Conservation (phyloP, 1,139 yeast genomes). For the Eremothecium coryli region DNA sequence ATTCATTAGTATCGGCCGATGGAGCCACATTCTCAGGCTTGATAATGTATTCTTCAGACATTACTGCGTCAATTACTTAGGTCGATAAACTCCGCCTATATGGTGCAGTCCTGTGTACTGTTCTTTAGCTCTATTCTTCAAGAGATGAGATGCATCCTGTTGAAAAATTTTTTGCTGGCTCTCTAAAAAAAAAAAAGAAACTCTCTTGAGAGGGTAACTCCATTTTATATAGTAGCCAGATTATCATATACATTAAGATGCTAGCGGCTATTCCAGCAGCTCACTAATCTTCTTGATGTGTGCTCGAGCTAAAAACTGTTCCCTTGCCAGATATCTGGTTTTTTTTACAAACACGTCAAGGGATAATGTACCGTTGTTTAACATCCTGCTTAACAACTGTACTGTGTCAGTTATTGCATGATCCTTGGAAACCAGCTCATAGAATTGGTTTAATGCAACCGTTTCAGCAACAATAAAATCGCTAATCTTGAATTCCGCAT, state of each 20-base stretch:
- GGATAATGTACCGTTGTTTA: constrained; percentile 36
- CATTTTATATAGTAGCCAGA: too few relatives aligned
- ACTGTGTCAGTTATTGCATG: constrained; percentile 62
- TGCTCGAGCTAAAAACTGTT: constrained; percentile 49
- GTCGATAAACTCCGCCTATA: background rate
- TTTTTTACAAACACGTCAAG: constrained; percentile 32
- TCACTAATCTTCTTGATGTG: constrained; percentile 33
- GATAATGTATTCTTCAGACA: constrained; percentile 66
- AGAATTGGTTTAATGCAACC: constrained; percentile 46
- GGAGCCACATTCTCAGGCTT: constrained; percentile 83
- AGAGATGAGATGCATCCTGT: constrained; percentile 3
- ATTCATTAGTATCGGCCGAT: constrained; percentile 76
- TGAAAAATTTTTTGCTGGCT: constrained; percentile 4
- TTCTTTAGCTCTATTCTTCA: too few relatives aligned
- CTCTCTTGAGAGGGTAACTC: too few relatives aligned
- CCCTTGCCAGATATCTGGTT: constrained; percentile 61
- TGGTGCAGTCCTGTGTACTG: background rate
- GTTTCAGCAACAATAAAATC: constrained; percentile 38
- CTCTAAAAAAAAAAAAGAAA: constrained; percentile 4
- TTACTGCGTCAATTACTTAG: constrained; percentile 9
- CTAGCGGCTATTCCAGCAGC: constrained; percentile 5
- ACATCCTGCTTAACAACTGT: constrained; percentile 50
- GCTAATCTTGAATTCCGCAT: constrained; percentile 28
- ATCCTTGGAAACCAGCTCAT: constrained; percentile 56
- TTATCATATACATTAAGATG: too few relatives aligned